These are phyloP conservation scores for Rhytidhysteron rufulum DNA, from an alignment of 2,329 filamentous ascomycete species.

Conservation along the genomic window DNA sequence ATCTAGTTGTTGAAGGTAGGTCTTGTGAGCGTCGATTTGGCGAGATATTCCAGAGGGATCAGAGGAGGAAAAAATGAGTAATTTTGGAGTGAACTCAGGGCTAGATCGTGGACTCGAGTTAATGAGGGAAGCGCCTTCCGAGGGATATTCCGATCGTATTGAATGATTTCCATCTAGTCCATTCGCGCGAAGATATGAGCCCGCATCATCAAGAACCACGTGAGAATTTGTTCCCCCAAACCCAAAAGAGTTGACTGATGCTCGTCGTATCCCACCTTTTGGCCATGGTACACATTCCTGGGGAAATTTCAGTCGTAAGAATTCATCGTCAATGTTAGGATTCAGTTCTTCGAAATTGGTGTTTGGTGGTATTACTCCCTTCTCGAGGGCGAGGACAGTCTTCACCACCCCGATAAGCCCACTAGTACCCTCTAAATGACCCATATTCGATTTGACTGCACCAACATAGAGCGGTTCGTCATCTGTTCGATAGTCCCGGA, in stretches of 20 bases:
- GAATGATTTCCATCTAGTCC: background rate
- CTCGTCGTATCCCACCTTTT: background rate
- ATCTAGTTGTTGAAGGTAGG: background rate
- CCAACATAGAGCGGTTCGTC: slow-evolving; percentile 19
- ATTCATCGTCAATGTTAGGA: slow-evolving; percentile 2
- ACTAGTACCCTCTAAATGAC: slow-evolving; percentile 11
- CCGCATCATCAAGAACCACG: background rate
- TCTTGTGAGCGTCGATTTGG: background rate
- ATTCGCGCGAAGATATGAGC: background rate
- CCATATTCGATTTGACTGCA: slow-evolving; percentile 14
- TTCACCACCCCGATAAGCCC: slow-evolving; percentile 12
- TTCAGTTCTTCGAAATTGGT: slow-evolving; percentile 9
- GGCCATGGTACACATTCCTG: background rate
- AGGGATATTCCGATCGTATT: background rate
- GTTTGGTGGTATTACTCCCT: slow-evolving; percentile 9
- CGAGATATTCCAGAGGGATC: background rate
- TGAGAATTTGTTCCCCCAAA: background rate
- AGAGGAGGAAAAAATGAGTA: background rate
- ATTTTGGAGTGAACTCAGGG: background rate
- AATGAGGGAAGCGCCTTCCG: background rate
- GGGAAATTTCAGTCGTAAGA: slow-evolving; percentile 4
- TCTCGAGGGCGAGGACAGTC: slow-evolving; percentile 12
- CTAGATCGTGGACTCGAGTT: background rate
- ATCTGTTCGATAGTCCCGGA: slow-evolving; percentile 5
- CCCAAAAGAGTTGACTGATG: slow-evolving; percentile 2